Base-by-base conservation (phyloP, 1,284 basidiomycete species). In the Boletus smithii region DNA sequence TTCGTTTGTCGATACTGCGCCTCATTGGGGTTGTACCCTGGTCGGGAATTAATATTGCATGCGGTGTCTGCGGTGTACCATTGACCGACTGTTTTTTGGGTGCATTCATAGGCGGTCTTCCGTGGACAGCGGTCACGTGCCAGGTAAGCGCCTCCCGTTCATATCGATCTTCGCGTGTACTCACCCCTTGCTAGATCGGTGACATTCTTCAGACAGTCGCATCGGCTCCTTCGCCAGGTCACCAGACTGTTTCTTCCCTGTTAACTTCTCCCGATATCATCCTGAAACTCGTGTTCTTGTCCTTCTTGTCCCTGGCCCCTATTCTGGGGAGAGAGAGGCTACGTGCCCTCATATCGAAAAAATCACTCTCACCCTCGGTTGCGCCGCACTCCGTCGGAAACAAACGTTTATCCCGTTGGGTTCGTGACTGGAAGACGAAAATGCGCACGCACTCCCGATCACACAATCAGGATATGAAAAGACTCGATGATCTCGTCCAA, bases 41-140 rank as follows among this genome's bases (percentile, higher is more conserved):
- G 91, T 91, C 88, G 44, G 92, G 90, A 46, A 91, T 95, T 73
- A 95, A 95, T 64, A 88, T 95, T 49, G 92, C 92, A 26, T 93
- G 88, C 65, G 91, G 91, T 39, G 89, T 94, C 14, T 90, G 89
- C 57, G 85, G 88, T 27, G 90, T 95, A 20, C 72, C 81, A 6
- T 61, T 88, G 40, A 62, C 70, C 46, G 85, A 92, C 61, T 93
- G 90, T 67, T 75, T 85, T 59, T 72, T 91, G 22, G 88, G 88
- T 33, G 75, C 83, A 49, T 93, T 88, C 75, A 91, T 91, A 57
- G 91, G 81, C 46, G 83, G 74, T 60, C 73, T 83, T 56, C 92
- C 80, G 26, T 93, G 80, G 91, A 95, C 80, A 57, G 88, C 81
- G 48, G 91, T 82, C 60, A 91, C 83, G 68, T 94, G 92, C 67